A percentile compares a stretch with the other conserved stretches of the same genome.
phyloP scores from a whole-genome alignment of 1,139 yeast genomes.

The Lodderomyces oxycetoniae region DNA sequence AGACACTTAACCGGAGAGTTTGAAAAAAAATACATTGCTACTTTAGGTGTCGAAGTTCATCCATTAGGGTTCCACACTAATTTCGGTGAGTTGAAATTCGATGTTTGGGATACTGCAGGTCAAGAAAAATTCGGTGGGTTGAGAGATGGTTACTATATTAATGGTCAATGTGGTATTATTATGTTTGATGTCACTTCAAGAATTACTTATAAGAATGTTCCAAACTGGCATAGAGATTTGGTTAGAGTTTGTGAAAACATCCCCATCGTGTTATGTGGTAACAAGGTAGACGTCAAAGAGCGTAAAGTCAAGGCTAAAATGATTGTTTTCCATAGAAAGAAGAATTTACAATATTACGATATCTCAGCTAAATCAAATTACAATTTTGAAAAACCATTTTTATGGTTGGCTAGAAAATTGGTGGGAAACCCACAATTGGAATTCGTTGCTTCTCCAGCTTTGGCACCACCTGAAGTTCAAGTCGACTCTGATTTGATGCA shows the following conservation, averaged over 20 bases:
- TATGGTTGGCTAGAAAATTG: slow-evolving; percentile 99
- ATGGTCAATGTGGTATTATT: slow-evolving; percentile 99
- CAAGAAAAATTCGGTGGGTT: slow-evolving; percentile 99
- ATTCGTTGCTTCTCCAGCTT: slow-evolving; percentile 98
- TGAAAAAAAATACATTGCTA: slow-evolving; percentile 98
- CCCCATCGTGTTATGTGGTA: slow-evolving; percentile 98
- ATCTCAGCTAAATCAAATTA: slow-evolving; percentile 99
- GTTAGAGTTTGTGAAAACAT: slow-evolving; percentile 99
- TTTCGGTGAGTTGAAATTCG: slow-evolving; percentile 97
- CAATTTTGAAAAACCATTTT: slow-evolving; percentile 99
- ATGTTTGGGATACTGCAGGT: slow-evolving; percentile 99
- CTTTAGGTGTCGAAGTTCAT: slow-evolving; percentile 98
- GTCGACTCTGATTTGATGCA: slow-evolving; percentile 95
- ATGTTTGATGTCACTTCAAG: slow-evolving; percentile 99
- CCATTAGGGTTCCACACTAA: slow-evolving; percentile 98
- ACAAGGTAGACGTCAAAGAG: slow-evolving; percentile 99
- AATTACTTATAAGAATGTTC: slow-evolving; percentile 99
- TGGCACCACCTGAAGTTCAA: slow-evolving; percentile 99
- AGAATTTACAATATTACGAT: slow-evolving; percentile 98
- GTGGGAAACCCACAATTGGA: slow-evolving; percentile 98
- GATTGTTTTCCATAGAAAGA: slow-evolving; percentile 99
- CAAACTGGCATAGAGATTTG: slow-evolving; percentile 99
- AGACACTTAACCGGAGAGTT: slow-evolving; percentile 99
- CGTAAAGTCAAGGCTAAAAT: slow-evolving; percentile 99
- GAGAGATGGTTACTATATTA: slow-evolving; percentile 98